Evolutionary conservation across 1,284 basidiomycete species (phyloP), one percentile per base, ranked within the genome.

Genomic region (Coniferiporia weirii): DNA sequence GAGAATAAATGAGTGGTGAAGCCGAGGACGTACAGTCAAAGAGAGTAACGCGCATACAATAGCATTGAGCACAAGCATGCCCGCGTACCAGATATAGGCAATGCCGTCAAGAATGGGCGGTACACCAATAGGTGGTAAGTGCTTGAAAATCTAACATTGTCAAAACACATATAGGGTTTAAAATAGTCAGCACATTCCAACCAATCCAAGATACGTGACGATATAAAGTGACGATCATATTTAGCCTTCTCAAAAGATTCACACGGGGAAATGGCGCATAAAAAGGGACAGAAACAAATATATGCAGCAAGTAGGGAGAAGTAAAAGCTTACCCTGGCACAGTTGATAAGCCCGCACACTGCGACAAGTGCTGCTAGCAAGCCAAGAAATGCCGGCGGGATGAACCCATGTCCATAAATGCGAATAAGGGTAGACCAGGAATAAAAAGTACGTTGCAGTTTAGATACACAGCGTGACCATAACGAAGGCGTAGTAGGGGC

Each of bases 71-170:
- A 35, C 47, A 17, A 59, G 17, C 46, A 50, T 49, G 22, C 58
- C 58, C 7, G 46, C 58, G 27, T 54, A 35, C 58, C 58, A 59
- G 27, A 50, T 54, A 46, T 50, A 38, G 4, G 43, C 44, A 20
- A 59, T 46, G 12, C 49, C 52, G 19, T 59, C 53, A n/a, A 59
- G 52, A 35, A 44, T 13, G 19, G 46, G 22, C 20, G 53, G 52
- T 40, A 44, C 47, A 10, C 58, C 58, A 5, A 52, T 17, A 10
- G 51, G 50, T 43, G 50, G 57, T 45, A 43, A 35, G 20, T 58
- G n/a, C 44, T 53, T 58, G 13, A 53, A 36, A 8, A 35, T 22
- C 45, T 56, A 27, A 46, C 32, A n/a, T 2, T 2, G 1, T 19
- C 4, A 46, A 46, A n/a, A 17, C 12, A 17, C 15, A 27, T 3